These are phyloP conservation scores for Aurinia saxatilis DNA, from an alignment of 345 rosid species.

Conservation along the genomic window DNA sequence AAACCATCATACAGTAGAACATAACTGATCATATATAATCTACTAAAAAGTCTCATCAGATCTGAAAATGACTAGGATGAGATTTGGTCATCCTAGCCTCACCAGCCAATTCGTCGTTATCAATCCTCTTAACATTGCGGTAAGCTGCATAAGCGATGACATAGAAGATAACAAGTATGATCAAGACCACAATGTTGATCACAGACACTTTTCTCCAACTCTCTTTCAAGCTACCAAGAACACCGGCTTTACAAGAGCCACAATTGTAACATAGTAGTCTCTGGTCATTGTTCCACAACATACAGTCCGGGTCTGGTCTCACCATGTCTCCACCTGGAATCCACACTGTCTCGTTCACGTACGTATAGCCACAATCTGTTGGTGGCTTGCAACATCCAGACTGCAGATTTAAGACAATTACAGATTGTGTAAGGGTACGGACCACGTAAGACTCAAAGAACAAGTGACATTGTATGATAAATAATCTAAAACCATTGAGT, in stretches of 20 bases:
- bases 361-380: slow-evolving; percentile 60
- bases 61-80: slow-evolving; percentile 58
- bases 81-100: slow-evolving; percentile 74
- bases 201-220: slow-evolving; percentile 96
- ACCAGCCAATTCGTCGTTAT: slow-evolving; percentile 72
- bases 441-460: background rate
- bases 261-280: slow-evolving; percentile 62
- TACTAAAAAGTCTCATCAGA: slow-evolving; percentile 19
- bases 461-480: background rate
- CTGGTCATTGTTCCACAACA: slow-evolving; percentile 70
- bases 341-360: slow-evolving; percentile 77
- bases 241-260: slow-evolving; percentile 88
- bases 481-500: background rate
- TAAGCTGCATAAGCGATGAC: slow-evolving; percentile 72
- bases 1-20: background rate
- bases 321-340: slow-evolving; percentile 27
- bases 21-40: background rate
- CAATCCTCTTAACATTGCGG: slow-evolving; percentile 69
- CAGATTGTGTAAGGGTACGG: background rate
- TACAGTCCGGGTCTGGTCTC: slow-evolving; percentile 48
- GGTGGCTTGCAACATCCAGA: slow-evolving; percentile 99
- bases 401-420: slow-evolving; percentile 29
- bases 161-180: slow-evolving; percentile 68
- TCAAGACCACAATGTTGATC: slow-evolving; percentile 67
- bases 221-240: slow-evolving; percentile 71